Evolutionary conservation across 1,139 yeast species (phyloP).

Genomic region (Pneumocystis jirovecii): DNA sequence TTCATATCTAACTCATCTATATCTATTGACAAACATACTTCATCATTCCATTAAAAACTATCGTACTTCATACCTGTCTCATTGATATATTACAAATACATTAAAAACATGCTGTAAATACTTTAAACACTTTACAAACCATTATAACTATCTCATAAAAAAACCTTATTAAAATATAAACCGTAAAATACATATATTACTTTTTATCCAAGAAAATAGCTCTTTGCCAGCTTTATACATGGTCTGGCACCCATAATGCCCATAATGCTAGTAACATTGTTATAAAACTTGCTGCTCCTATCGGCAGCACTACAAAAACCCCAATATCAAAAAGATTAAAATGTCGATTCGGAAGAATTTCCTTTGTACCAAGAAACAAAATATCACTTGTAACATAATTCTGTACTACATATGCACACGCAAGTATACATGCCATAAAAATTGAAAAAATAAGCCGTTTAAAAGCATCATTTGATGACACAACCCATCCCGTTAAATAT

Average conservation of each 20-base stretch:
- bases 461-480: constrained; percentile 21
- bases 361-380: constrained; percentile 16
- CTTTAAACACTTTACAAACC: neutral
- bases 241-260: neutral
- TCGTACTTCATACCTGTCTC: neutral
- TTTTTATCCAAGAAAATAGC: too few species aligned
- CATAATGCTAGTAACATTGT: constrained; percentile 47
- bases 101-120: too few species aligned
- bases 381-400: constrained; percentile 73
- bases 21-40: neutral
- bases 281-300: constrained; percentile 82
- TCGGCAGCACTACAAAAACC: constrained; percentile 93
- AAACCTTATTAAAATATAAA: too few species aligned
- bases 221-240: neutral
- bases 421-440: constrained; percentile 65
- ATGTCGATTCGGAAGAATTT: constrained; percentile 30
- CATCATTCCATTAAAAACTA: neutral
- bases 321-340: constrained; percentile 66
- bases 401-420: constrained; percentile 72
- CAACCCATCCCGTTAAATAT: constrained; percentile 31
- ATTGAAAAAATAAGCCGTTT: constrained; percentile 46
- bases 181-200: too few species aligned
- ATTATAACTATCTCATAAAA: too few species aligned
- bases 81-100: too few species aligned
- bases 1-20: neutral